Conservation (phyloP, 2,329 filamentous ascomycete species). For the Colletotrichum sp. region DNA sequence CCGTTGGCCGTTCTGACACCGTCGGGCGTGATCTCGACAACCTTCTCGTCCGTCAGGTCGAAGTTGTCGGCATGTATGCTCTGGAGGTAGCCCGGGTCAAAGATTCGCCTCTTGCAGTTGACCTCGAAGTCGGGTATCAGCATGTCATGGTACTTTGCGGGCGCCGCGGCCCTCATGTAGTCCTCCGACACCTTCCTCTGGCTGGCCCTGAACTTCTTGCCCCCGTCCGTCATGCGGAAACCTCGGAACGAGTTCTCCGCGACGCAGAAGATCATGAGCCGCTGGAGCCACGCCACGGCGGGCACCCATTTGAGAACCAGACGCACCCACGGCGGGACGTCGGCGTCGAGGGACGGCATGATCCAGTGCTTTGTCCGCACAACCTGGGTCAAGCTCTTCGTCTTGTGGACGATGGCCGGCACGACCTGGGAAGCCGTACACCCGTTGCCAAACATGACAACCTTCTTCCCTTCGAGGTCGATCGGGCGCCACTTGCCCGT, state of each 20-base stretch:
- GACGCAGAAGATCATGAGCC: slow-evolving; percentile 45
- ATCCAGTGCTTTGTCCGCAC: slow-evolving; percentile 49
- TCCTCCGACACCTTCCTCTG: slow-evolving; percentile 43
- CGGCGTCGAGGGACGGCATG: slow-evolving; percentile 33
- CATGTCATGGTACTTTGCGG: slow-evolving; percentile 64
- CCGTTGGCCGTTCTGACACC: slow-evolving; percentile 40
- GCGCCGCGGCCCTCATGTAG: slow-evolving; percentile 49
- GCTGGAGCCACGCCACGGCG: slow-evolving; percentile 43
- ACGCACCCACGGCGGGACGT: slow-evolving; percentile 21
- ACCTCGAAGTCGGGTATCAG: slow-evolving; percentile 67
- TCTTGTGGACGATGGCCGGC: slow-evolving; percentile 43
- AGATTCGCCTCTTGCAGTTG: slow-evolving; percentile 69
- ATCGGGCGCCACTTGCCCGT: slow-evolving; percentile 59
- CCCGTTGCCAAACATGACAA: slow-evolving; percentile 60
- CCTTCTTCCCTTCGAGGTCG: slow-evolving; percentile 49
- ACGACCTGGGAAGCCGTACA: slow-evolving; percentile 60
- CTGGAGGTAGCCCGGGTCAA: slow-evolving; percentile 60
- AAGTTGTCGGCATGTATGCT: slow-evolving; percentile 55
- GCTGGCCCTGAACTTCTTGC: slow-evolving; percentile 34
- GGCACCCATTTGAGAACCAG: slow-evolving; percentile 53
- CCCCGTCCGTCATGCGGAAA: background rate
- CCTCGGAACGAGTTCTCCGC: slow-evolving; percentile 42
- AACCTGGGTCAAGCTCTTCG: slow-evolving; percentile 37
- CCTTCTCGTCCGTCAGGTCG: slow-evolving; percentile 49
- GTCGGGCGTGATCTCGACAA: slow-evolving; percentile 51